Conservation (phyloP, 2,329 filamentous ascomycete genomes). For the Aotearoamyces nothofagi region DNA sequence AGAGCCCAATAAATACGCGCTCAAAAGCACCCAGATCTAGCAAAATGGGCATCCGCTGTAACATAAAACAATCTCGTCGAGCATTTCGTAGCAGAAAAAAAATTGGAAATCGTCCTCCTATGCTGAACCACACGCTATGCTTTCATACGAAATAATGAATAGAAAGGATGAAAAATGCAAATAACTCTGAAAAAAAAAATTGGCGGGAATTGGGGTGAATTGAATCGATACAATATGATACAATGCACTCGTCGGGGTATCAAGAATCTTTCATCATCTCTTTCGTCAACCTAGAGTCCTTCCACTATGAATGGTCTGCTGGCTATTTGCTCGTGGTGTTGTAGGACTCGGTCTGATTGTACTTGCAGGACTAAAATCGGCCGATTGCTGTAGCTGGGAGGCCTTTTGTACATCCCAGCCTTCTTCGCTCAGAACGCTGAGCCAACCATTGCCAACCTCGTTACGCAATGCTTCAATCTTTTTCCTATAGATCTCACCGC, state of each 20-base stretch:
- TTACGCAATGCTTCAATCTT: slow-evolving; percentile 77
- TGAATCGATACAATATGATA: slow-evolving; percentile 1
- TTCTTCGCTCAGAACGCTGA: slow-evolving; percentile 75
- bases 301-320: slow-evolving; percentile 20
- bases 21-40: too few species aligned
- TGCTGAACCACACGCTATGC: too few species aligned
- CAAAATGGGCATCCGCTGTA: too few species aligned
- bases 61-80: too few species aligned
- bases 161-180: not conserved
- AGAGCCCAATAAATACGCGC: too few species aligned
- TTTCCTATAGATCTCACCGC: slow-evolving; percentile 68
- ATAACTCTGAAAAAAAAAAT: not conserved
- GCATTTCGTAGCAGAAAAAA: too few species aligned
- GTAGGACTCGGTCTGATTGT: slow-evolving; percentile 15
- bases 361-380: slow-evolving; percentile 16
- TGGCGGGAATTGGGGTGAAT: not conserved
- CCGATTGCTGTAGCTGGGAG: slow-evolving; percentile 9
- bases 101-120: too few species aligned
- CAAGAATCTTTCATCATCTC: not conserved
- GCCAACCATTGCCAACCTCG: slow-evolving; percentile 75
- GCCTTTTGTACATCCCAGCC: slow-evolving; percentile 32
- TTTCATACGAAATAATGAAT: not conserved
- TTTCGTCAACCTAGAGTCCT: slow-evolving; percentile 17
- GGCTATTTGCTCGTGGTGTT: slow-evolving; percentile 16
- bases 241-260: not conserved